Evolutionary conservation across 257 asterid species (phyloP), one percentile per base, ranked within the genome.

Genomic region (Cinchona pubescens): DNA sequence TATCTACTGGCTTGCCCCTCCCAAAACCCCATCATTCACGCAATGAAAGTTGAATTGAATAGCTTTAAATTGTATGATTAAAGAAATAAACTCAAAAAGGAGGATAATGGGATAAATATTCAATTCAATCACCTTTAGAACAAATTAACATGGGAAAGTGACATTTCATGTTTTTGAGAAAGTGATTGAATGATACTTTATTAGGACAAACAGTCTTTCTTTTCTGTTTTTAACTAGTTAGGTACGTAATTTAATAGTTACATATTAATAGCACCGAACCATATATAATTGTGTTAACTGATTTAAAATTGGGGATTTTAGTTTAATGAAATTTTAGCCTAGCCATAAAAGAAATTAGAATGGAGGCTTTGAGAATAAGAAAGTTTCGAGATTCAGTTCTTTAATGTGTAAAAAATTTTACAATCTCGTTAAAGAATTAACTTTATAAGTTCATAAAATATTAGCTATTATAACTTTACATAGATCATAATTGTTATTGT

Each of bases 21-120:
- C 46, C 21, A 32, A n/a, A 60, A 55, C 27, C 59, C 79, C 67
- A 65, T 75, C 79, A 56, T 67, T 76, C 75, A 68, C 74, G 49
- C 69, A 56, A 76, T 56, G 23, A 61, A 23, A 68, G 48, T 38
- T 58, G 15, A 25, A 58, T n/a, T n/a, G n/a, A n/a, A 16, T 6
- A 61, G 35, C 77, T 62, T 45, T 74, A 45, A 29, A 12, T 46
- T 62, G n/a, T 42, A 14, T 34, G 13, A 64, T 63, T 64, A 74
- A 65, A 75, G 56, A 64, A 63, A 16, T 32, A 40, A 65, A 65
- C 70, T n/a, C 9, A 21, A 34, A 48, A 63, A 63, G 21, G 49
- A 62, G 35, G 35, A 4, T 32, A 51, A 27, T 10, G 45, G 49
- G 49, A 65, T 65, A 38, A 9, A 9, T 3, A 65, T 62, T 62